A percentile compares a stretch with the other conserved stretches of the same genome.
Evolutionary conservation across 768 basidiomycete genomes (phyloP).

Genomic region (Harrya chromipes): DNA sequence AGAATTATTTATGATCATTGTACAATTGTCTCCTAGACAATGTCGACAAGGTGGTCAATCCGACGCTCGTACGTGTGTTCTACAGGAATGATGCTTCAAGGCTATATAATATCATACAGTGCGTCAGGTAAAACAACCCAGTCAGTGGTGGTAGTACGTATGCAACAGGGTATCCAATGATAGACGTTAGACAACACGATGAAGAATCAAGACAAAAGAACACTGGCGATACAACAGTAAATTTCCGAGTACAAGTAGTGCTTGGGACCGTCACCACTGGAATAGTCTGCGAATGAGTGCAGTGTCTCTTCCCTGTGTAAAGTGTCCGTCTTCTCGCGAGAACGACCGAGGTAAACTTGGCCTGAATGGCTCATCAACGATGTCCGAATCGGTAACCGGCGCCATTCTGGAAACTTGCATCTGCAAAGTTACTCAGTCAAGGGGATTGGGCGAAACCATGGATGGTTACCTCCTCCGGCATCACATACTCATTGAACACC

Average conservation of each 20-base stretch:
- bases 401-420: conserved; percentile 66
- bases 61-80: too few species aligned
- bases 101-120: conserved; percentile 25
- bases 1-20: not conserved
- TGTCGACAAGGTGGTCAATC: not conserved
- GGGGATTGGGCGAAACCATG: not conserved
- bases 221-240: conserved; percentile 28
- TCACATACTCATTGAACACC: conserved; percentile 53
- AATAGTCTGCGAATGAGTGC: conserved; percentile 51
- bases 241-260: conserved; percentile 20
- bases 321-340: conserved; percentile 31
- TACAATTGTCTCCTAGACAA: conserved; percentile 3
- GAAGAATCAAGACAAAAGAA: conserved; percentile 25
- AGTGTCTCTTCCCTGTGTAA: conserved; percentile 37
- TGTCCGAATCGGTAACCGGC: conserved; percentile 42
- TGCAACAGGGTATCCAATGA: conserved; percentile 36
- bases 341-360: conserved; percentile 31
- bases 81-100: not conserved
- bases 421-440: conserved; percentile 33
- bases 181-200: conserved; percentile 26
- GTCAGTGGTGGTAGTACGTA: conserved; percentile 34
- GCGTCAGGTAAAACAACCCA: conserved; percentile 23
- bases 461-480: conserved; percentile 63
- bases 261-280: conserved; percentile 34
- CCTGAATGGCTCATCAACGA: conserved; percentile 41